phyloP scores from a whole-genome alignment of 2,329 filamentous ascomycete species.

The Diaporthe capsici region DNA sequence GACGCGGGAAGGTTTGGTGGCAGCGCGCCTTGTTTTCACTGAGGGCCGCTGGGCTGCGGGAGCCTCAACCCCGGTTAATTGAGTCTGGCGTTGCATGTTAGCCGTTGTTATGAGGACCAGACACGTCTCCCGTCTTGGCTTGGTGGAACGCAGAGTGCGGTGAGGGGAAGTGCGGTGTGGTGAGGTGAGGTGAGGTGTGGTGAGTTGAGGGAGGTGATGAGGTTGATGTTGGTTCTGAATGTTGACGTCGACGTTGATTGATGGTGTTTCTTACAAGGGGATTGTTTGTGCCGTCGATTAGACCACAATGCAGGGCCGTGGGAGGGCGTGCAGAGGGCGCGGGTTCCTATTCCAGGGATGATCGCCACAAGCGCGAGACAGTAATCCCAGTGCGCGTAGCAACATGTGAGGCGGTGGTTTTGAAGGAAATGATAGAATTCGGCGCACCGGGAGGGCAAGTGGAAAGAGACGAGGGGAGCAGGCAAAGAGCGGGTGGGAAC shows the following conservation, averaged over 20 bases:
- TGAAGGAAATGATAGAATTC: conserved; percentile 25
- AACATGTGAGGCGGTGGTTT: conserved; percentile 29
- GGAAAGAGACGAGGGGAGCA: conserved; percentile 23
- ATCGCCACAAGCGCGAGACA: conserved; percentile 15
- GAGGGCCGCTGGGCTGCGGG: conserved; percentile 12
- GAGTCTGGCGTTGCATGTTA: conserved; percentile 30
- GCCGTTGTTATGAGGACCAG: neutral
- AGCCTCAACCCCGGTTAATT: conserved; percentile 12
- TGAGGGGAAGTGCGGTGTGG: neutral
- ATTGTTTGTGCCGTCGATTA: neutral
- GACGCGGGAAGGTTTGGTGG: neutral
- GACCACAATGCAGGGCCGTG: neutral
- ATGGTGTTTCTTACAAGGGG: conserved; percentile 12
- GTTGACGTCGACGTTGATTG: neutral
- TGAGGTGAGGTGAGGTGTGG: neutral
- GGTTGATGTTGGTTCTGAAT: neutral
- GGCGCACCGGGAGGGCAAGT: conserved; percentile 33
- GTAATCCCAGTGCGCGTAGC: conserved; percentile 38
- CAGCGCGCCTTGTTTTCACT: neutral
- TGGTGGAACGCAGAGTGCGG: neutral
- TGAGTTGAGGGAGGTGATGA: neutral
- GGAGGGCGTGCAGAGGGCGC: conserved; percentile 10
- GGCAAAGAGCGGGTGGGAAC: neutral
- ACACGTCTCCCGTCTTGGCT: conserved; percentile 6
- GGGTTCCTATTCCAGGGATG: conserved; percentile 5